phyloP scores from a whole-genome alignment of 805 yeast species.

The Saccharomyces kudriavzevii region DNA sequence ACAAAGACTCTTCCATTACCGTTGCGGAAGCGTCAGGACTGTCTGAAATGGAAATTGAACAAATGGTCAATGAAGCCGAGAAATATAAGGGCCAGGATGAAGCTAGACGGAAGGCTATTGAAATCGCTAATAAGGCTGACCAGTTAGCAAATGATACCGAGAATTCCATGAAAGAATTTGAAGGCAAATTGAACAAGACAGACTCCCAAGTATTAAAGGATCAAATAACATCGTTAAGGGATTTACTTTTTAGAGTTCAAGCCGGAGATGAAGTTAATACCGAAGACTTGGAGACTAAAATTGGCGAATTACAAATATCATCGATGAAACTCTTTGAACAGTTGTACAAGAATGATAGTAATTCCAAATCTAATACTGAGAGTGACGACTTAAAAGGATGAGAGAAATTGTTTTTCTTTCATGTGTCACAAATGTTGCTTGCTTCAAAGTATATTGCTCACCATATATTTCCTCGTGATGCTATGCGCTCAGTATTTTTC shows the following conservation, averaged over 20 bases:
- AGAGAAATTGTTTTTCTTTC: not conserved
- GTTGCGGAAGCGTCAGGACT: slow-evolving; percentile 91
- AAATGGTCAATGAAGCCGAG: slow-evolving; percentile 82
- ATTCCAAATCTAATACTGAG: slow-evolving; percentile 9
- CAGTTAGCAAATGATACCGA: slow-evolving; percentile 77
- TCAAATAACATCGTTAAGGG: slow-evolving; percentile 48
- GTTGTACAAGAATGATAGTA: slow-evolving; percentile 29
- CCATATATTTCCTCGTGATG: not conserved
- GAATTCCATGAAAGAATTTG: slow-evolving; percentile 64
- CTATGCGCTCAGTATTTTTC: not conserved
- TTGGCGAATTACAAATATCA: slow-evolving; percentile 63
- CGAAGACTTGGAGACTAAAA: slow-evolving; percentile 53
- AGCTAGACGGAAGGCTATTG: slow-evolving; percentile 70
- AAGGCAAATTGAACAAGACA: slow-evolving; percentile 42
- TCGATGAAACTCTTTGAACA: slow-evolving; percentile 66
- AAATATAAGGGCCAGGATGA: slow-evolving; percentile 76
- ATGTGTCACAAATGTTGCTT: not conserved
- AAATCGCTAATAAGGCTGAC: slow-evolving; percentile 66
- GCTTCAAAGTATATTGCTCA: not conserved
- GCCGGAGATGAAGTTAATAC: slow-evolving; percentile 45
- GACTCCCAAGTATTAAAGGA: slow-evolving; percentile 38
- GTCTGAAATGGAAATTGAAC: slow-evolving; percentile 77
- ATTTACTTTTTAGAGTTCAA: slow-evolving; percentile 52
- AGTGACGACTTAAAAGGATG: slow-evolving; percentile 19
- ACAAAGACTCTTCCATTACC: slow-evolving; percentile 86